phyloP scores from a whole-genome alignment of 306 rosid species.

The Lupinus albus region DNA sequence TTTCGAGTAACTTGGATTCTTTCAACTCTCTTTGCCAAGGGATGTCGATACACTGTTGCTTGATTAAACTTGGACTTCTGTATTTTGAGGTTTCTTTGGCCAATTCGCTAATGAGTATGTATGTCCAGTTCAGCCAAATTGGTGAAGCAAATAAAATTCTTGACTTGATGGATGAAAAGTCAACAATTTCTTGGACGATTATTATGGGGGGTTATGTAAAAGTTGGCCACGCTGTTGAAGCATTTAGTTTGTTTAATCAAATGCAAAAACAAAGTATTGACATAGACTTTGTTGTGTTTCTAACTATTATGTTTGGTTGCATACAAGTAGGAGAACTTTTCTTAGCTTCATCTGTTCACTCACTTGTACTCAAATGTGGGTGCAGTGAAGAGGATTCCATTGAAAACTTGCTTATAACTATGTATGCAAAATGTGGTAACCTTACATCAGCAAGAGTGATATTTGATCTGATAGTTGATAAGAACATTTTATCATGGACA shows the following conservation, averaged over 20 bases:
- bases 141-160: slow-evolving; percentile 49
- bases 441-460: slow-evolving; percentile 51
- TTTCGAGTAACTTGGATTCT: slow-evolving; percentile 28
- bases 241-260: slow-evolving; percentile 44
- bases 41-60: slow-evolving; percentile 45
- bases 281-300: slow-evolving; percentile 47
- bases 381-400: slow-evolving; percentile 48
- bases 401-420: slow-evolving; percentile 53
- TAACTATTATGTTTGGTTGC: slow-evolving; percentile 47
- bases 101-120: slow-evolving; percentile 53
- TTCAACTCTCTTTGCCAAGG: slow-evolving; percentile 27
- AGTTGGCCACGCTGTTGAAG: slow-evolving; percentile 36
- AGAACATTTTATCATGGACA: slow-evolving; percentile 62
- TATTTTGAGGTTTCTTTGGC: slow-evolving; percentile 44
- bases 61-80: slow-evolving; percentile 47
- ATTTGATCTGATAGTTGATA: slow-evolving; percentile 52
- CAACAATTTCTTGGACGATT: slow-evolving; percentile 55
- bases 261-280: slow-evolving; percentile 36
- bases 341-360: slow-evolving; percentile 50
- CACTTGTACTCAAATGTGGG: slow-evolving; percentile 55
- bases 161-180: slow-evolving; percentile 44
- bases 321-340: slow-evolving; percentile 32
- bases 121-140: slow-evolving; percentile 40
- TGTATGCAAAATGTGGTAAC: slow-evolving; percentile 61
- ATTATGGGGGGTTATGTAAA: slow-evolving; percentile 52